Percentiles rank a stretch among this genome's conserved stretches.
Evolutionary conservation across 306 rosid species (phyloP).

Genomic region (Lathyrus oleraceus): DNA sequence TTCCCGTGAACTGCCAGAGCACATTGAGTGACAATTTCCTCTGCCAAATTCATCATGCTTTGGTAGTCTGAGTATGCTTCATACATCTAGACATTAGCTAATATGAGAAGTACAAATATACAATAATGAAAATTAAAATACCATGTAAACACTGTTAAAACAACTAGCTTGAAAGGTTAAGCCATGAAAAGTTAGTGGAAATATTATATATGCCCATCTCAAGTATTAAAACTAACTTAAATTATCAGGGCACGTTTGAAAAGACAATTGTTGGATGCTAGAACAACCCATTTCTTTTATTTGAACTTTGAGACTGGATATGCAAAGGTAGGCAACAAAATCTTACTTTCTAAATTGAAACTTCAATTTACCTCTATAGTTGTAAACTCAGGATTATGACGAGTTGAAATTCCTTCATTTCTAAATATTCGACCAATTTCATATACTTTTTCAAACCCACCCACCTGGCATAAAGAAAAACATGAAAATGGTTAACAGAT

Average conservation of each 20-base stretch:
- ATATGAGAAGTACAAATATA: constrained; percentile 36
- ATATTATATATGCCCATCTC: constrained; percentile 11
- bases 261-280: constrained; percentile 25
- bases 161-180: constrained; percentile 20
- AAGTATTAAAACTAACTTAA: constrained; percentile 8
- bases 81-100: constrained; percentile 73
- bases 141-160: constrained; percentile 11
- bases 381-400: constrained; percentile 98
- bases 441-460: constrained; percentile 93
- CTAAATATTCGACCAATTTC: constrained; percentile 97
- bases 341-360: neutral
- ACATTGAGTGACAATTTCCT: constrained; percentile 88
- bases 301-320: constrained; percentile 12
- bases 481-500: constrained; percentile 23
- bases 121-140: constrained; percentile 26
- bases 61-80: constrained; percentile 98
- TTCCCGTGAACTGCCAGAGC: constrained; percentile 84
- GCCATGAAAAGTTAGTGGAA: constrained; percentile 9
- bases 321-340: constrained; percentile 9
- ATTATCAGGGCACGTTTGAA: constrained; percentile 13
- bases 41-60: constrained; percentile 97
- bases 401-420: constrained; percentile 97
- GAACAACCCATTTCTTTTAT: constrained; percentile 20
- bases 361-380: constrained; percentile 78
- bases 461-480: constrained; percentile 64